Percentiles rank a stretch among this genome's conserved stretches.
Evolutionary conservation across 148 eudicot genomes (phyloP).

Genomic region (Rhododendron henanense): DNA sequence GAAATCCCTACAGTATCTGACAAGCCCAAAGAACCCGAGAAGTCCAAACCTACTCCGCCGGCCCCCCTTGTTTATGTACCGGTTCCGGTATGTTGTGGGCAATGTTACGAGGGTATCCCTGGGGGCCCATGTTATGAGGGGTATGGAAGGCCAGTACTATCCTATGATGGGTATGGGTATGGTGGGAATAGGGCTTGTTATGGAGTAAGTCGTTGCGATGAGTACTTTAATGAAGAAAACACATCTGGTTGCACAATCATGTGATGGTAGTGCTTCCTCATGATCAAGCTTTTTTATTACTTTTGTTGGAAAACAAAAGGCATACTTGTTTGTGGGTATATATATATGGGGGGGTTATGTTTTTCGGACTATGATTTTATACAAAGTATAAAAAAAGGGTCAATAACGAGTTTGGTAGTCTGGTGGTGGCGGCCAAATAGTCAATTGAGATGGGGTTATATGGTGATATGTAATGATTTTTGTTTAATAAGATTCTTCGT

Average conservation of each 20-base stretch:
- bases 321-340: neutral
- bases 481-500: too few species aligned
- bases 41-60: too few species aligned
- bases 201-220: slow-evolving; percentile 8
- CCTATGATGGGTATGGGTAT: slow-evolving; percentile 3
- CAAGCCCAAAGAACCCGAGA: too few species aligned
- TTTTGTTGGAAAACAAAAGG: neutral
- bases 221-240: too few species aligned
- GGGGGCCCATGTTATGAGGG: slow-evolving; percentile 41
- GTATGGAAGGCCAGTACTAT: neutral
- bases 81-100: neutral
- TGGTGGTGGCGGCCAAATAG: too few species aligned
- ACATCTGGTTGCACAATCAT: too few species aligned
- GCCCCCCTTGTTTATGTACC: neutral
- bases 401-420: too few species aligned
- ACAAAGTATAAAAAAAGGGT: too few species aligned
- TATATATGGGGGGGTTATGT: neutral
- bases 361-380: neutral
- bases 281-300: neutral
- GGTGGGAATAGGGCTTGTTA: slow-evolving; percentile 8
- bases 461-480: too few species aligned
- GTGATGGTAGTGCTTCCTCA: neutral
- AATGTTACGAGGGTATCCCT: neutral
- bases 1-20: too few species aligned
- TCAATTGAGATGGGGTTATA: too few species aligned